Conservation (phyloP, 163 green algal genomes). For the Scenedesmus sp. region DNA sequence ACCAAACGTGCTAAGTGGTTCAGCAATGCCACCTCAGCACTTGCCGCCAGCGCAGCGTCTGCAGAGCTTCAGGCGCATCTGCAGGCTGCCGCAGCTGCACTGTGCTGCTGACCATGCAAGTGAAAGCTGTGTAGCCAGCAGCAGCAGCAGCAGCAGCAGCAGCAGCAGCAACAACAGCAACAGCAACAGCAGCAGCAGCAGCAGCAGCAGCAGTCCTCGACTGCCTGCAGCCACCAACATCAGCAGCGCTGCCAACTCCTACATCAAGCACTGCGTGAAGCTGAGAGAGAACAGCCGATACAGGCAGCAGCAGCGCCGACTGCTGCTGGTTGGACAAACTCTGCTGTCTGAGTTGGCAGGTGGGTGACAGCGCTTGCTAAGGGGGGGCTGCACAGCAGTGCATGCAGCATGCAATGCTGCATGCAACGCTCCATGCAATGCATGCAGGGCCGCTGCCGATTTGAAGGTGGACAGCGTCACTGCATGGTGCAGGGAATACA, state of each 20-base stretch:
- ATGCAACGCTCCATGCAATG: not conserved
- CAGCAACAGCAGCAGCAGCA: not conserved
- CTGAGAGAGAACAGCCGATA: conserved; percentile 61
- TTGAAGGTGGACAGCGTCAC: not conserved
- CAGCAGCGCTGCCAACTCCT: conserved; percentile 63
- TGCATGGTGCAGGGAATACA: not conserved
- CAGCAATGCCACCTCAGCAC: not conserved
- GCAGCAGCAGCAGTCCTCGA: not conserved
- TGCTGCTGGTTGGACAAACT: conserved; percentile 62
- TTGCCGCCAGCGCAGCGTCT: not conserved
- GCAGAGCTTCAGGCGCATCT: not conserved
- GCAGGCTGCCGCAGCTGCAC: not conserved
- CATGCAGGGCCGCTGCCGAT: too few relatives aligned
- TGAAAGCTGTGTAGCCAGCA: not conserved
- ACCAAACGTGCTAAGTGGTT: not conserved
- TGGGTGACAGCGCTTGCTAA: conserved; percentile 10
- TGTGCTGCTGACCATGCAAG: not conserved
- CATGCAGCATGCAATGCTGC: not conserved
- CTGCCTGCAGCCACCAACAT: conserved; percentile 50
- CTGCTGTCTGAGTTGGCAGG: conserved; percentile 64
- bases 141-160: not conserved
- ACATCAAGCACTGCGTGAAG: conserved; percentile 74
- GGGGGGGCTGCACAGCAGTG: not conserved
- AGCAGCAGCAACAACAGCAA: not conserved
- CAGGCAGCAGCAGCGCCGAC: conserved; percentile 48